Conservation (phyloP, 169 alveolate species). For the Cryptosporidium andersoni region DNA sequence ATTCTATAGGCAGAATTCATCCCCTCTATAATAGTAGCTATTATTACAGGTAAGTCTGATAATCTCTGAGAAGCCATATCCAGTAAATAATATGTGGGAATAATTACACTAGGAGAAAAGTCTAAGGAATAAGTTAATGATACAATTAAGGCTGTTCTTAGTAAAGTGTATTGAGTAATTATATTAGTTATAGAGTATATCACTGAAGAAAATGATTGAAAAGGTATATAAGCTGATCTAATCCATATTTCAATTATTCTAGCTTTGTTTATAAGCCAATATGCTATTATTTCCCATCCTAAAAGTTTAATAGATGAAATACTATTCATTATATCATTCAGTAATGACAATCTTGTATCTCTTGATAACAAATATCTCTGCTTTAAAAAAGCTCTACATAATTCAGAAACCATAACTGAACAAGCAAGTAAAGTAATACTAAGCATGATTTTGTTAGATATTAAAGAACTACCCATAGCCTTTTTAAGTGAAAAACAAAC, state of each 20-base stretch:
- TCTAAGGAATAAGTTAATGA: constrained; percentile 35
- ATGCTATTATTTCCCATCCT: constrained; percentile 37
- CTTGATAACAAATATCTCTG: constrained; percentile 45
- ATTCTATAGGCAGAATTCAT: constrained; percentile 41
- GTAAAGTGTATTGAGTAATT: constrained; percentile 40
- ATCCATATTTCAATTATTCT: constrained; percentile 42
- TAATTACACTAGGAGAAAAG: constrained; percentile 32
- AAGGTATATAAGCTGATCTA: constrained; percentile 13
- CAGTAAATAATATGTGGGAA: constrained; percentile 36
- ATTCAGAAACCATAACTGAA: constrained; percentile 15
- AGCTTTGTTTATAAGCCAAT: constrained; percentile 34
- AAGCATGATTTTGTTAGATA: constrained; percentile 48
- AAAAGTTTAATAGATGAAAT: constrained; percentile 36
- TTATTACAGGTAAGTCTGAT: constrained; percentile 41
- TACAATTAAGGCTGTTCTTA: constrained; percentile 22
- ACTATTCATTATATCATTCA: constrained; percentile 38
- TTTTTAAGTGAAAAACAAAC: constrained; percentile 6
- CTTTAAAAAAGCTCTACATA: constrained; percentile 44
- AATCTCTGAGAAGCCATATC: constrained; percentile 63
- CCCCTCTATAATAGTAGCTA: constrained; percentile 63
- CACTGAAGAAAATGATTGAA: constrained; percentile 64
- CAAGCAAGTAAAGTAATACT: constrained; percentile 36
- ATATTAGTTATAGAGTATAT: constrained; percentile 45
- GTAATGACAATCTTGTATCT: constrained; percentile 48
- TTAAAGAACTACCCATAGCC: constrained; percentile 57